Percentiles rank a stretch among this genome's conserved stretches.
These are phyloP conservation scores for Tulasnella sp. DNA, from an alignment of 768 basidiomycete genomes.

Conservation along the genomic window DNA sequence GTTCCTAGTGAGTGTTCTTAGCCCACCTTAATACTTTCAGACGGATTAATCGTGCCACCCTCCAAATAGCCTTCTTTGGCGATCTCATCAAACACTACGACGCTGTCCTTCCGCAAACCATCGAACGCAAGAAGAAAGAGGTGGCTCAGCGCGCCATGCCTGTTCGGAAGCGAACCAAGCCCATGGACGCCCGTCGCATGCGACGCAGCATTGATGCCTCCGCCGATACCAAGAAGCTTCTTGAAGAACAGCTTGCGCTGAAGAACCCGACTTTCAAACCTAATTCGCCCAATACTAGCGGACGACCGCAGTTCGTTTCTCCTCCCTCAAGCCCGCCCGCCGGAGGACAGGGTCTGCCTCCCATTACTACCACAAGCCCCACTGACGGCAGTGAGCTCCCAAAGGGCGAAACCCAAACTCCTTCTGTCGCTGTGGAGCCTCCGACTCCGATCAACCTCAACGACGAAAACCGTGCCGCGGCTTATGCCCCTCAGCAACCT, in stretches of 20 bases:
- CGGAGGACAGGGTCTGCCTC: constrained; percentile 22
- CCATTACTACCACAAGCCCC: constrained; percentile 9
- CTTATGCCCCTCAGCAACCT: constrained; percentile 24
- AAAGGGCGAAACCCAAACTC: neutral
- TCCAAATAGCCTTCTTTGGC: constrained; percentile 60
- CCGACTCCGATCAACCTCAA: constrained; percentile 30
- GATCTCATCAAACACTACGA: constrained; percentile 74
- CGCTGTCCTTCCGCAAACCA: constrained; percentile 67
- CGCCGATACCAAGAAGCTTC: constrained; percentile 58
- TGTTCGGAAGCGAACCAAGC: constrained; percentile 75
- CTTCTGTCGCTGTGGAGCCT: constrained; percentile 16
- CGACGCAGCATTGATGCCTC: constrained; percentile 66
- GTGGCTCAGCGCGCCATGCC: constrained; percentile 72
- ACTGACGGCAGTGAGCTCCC: neutral
- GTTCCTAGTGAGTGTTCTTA: constrained; percentile 51
- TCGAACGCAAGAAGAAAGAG: constrained; percentile 78
- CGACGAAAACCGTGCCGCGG: constrained; percentile 26
- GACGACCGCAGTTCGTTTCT: constrained; percentile 8
- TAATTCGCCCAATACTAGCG: constrained; percentile 5
- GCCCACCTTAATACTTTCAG: neutral
- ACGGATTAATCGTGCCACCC: neutral
- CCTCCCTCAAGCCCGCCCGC: constrained; percentile 16
- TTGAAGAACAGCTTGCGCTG: constrained; percentile 45
- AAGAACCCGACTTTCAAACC: constrained; percentile 47
- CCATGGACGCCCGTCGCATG: constrained; percentile 81